Base-by-base conservation (phyloP, 768 basidiomycete genomes). In the Leucocoprinus birnbaumii region DNA sequence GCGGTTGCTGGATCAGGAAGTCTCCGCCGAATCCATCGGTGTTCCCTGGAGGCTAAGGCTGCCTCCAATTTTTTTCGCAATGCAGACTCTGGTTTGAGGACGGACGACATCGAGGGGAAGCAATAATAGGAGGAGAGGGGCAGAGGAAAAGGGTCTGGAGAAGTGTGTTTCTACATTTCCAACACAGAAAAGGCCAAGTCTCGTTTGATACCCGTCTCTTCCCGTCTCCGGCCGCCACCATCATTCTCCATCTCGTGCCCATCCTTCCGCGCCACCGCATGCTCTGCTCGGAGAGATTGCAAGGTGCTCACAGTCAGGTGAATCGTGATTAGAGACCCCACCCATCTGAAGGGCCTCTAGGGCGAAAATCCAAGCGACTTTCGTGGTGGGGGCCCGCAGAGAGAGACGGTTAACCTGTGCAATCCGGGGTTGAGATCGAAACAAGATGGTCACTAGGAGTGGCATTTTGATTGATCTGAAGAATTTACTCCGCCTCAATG, bases 11-110 rank as follows among this genome's bases (percentile, higher is more conserved):
- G 78, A 54, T 82, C 74, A 3, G 89, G 87, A 1, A 94, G 80
- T 21, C 79, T 74, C 38, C 90, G 82, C n/a, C 84, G 77, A 64
- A 91, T 89, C 57, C 72, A 67, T n/a, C 87, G 80, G 27, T 77
- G 68, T 14, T 86, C 82, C 41, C 91, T 82, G 19, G 89, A 87
- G 1, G 68, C 57, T 37, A 92, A 79, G 0, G 89, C 82, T 7
- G 77, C 70, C 13, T 62, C 51, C 27, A 93, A 63, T 57, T 73
- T 71, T 7, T 57, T 60, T 44, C 65, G 65, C 22, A 79, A 63
- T 13, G 69, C 63, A 21, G 63, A 59, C 43, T 59, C 31, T 31
- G 31, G 31, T 31, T 31, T 5, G 31, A 31, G 31, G 11, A 11
- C 6, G 31, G 31, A 5, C 31, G 31, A 16, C 45, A 13, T 24